These are phyloP conservation scores for Tetratostichococcus sp. DNA, from an alignment of 139 green algal species.

Conservation along the genomic window DNA sequence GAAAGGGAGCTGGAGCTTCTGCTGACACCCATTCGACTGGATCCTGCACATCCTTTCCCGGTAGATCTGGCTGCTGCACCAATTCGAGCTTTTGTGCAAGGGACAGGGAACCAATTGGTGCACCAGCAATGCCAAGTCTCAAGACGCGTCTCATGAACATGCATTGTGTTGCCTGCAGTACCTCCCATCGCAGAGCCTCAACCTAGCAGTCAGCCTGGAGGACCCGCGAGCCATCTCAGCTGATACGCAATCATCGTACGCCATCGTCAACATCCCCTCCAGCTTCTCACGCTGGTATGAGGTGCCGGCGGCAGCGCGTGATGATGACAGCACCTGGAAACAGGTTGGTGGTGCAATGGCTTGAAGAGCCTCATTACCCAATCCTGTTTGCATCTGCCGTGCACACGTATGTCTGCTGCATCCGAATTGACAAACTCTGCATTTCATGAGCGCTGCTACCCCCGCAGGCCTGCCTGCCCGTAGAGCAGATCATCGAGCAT, in stretches of 20 bases:
- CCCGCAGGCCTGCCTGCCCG: conserved; percentile 5
- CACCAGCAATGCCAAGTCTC: too few relatives aligned
- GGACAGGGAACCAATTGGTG: too few relatives aligned
- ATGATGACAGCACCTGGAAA: not conserved
- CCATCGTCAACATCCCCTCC: conserved; percentile 22
- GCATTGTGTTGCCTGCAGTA: conserved; percentile 4
- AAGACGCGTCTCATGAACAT: too few relatives aligned
- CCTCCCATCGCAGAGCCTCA: conserved; percentile 38
- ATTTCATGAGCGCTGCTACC: not conserved
- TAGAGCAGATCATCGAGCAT: conserved; percentile 36
- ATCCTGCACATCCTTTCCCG: conserved; percentile 61
- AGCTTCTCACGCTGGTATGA: not conserved
- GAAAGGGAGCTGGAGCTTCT: conserved; percentile 41
- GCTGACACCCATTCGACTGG: conserved; percentile 49
- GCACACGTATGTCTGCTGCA: too few relatives aligned
- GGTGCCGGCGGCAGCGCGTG: not conserved
- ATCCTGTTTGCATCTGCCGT: too few relatives aligned
- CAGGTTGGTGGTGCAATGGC: too few relatives aligned
- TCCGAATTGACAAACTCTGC: too few relatives aligned
- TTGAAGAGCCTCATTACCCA: too few relatives aligned
- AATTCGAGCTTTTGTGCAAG: too few relatives aligned
- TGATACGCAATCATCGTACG: conserved; percentile 14
- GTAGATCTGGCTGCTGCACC: too few relatives aligned
- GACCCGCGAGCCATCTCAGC: conserved; percentile 3
- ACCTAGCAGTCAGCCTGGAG: conserved; percentile 39